Evolutionary conservation across 2,329 filamentous ascomycete species (phyloP), one percentile per base, ranked within the genome.

Genomic region (Esteya vermicola): DNA sequence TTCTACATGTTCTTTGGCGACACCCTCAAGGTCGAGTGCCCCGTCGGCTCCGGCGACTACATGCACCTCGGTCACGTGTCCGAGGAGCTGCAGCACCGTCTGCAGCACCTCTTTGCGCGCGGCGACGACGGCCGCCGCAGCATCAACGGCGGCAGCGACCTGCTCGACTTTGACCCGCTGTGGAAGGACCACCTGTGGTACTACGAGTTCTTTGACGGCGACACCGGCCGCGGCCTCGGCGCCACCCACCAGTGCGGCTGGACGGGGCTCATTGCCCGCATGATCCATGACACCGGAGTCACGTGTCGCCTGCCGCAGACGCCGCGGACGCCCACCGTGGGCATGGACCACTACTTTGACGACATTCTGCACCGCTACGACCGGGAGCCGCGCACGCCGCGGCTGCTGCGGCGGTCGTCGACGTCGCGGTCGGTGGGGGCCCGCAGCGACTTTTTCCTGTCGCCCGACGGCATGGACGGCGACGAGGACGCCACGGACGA

Each of bases 1-100:
- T 96, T 93, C 67, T 93, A 85, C 64, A 81, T 96, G 62, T 96
- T 94, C 67, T 95, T 96, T 54, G 89, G 89, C 44, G 81, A 83
- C 43, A 73, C 77, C 14, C 76, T 95, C 54, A 75, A 93, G 59
- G 81, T 96, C 12, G 89, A 96, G 58, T 96, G 91, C 51, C 89
- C 89, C 3, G 91, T 85, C 3, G 86, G 86, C 32, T 95, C 86
- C 18, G 88, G 89, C 33, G 85, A 95, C 44, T 84, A 80, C 53
- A 94, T 95, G 88, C 89, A 96, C 62, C 67, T 96, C 16, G 89
- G 89, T 10, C 86, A 93, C 54, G 85, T 96, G 16, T 84, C 89
- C 4, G 86, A 96, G 56, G 88, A 95, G 60, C 75, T 96, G 28
- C 91, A 96, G 62, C 89, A 96, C 61, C 80, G 89, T 9, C 68